phyloP scores from a whole-genome alignment of 345 rosid species.

The Brassica napus region Da-Ae NC_063440.1:818501-819000 shows the following conservation, averaged over 20 bases:
- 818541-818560: conserved; percentile 20
- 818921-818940: conserved; percentile 18
- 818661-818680: background rate
- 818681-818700: too few relatives aligned
- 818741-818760: conserved; percentile 4
- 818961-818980: conserved; percentile 23
- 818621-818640: conserved; percentile 29
- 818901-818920: conserved; percentile 11
- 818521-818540: background rate
- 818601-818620: conserved; percentile 28
- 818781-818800: conserved; percentile 5
- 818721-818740: background rate
- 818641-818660: background rate
- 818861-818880: conserved; percentile 21
- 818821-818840: background rate
- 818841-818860: conserved; percentile 30
- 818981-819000: conserved; percentile 17
- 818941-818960: conserved; percentile 34
- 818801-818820: background rate
- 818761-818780: background rate
- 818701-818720: background rate
- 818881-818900: conserved; percentile 6
- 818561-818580: conserved; percentile 20
- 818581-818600: conserved; percentile 8
- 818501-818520: conserved; percentile 10